Conservation (phyloP, 176 grass and related monocot species). For the Ensete ventricosum region DNA sequence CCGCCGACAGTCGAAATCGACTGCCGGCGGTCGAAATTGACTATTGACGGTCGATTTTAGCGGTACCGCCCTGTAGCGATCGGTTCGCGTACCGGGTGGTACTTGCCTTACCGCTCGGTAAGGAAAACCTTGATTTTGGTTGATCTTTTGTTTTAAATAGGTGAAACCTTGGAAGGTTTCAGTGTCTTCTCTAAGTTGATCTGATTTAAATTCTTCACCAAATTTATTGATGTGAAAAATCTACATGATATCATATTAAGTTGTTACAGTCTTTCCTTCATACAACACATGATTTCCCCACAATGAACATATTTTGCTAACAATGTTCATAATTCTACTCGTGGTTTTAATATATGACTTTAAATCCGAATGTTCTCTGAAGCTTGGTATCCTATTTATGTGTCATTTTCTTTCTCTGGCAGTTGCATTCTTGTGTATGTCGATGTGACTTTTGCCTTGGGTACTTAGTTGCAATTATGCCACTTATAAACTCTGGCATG, state of each 20-base stretch:
- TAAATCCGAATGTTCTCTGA: neutral
- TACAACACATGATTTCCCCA: too few species aligned
- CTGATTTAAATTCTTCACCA: neutral
- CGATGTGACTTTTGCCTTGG: neutral
- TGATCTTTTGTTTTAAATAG: too few species aligned
- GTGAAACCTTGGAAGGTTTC: too few species aligned
- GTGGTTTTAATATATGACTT: neutral
- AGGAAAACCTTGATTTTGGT: too few species aligned
- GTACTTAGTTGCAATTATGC: neutral
- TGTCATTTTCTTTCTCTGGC: neutral
- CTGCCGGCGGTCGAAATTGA: too few species aligned
- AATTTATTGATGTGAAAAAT: neutral
- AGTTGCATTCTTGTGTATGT: neutral
- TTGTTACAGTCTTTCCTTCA: too few species aligned
- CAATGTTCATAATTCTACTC: neutral
- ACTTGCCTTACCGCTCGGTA: too few species aligned
- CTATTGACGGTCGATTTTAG: too few species aligned
- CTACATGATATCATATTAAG: neutral
- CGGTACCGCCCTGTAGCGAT: too few species aligned
- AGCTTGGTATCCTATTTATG: neutral
- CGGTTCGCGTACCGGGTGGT: too few species aligned
- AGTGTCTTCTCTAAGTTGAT: neutral
- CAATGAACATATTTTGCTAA: neutral
- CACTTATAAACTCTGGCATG: slow-evolving; percentile 16
- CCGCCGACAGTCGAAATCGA: too few species aligned